Evolutionary conservation across 345 rosid genomes (phyloP).

Genomic region (Eucalyptus pauciflora): DNA sequence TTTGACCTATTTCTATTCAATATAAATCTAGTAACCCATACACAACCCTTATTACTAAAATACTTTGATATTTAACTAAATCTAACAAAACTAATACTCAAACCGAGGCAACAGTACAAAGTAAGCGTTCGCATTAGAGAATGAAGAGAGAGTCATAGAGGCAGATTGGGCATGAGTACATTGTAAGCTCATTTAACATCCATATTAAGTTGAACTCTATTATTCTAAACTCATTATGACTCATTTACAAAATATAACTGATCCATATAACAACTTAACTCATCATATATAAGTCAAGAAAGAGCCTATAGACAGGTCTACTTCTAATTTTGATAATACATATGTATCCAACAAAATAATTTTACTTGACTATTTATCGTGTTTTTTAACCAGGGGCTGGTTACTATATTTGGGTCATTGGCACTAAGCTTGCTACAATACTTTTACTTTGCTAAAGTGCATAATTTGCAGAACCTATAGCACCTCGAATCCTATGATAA

Average conservation of each 20-base stretch:
- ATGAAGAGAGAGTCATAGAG: too few relatives aligned
- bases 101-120: too few relatives aligned
- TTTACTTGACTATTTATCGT: neutral
- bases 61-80: neutral
- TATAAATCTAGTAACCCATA: too few relatives aligned
- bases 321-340: neutral
- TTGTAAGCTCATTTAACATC: too few relatives aligned
- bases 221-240: too few relatives aligned
- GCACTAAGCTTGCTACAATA: neutral
- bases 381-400: fast-evolving
- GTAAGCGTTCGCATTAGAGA: neutral
- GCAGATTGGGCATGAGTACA: fast-evolving
- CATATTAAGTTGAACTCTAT: fast-evolving
- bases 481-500: neutral
- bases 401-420: fast-evolving
- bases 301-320: neutral
- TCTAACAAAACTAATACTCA: fast-evolving
- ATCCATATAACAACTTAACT: fast-evolving
- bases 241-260: fast-evolving
- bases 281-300: too few relatives aligned
- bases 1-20: fast-evolving
- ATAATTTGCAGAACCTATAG: neutral
- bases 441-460: neutral
- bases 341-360: neutral
- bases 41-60: fast-evolving